These are phyloP conservation scores for Elsinoe arachidis DNA, from an alignment of 2,329 filamentous ascomycete genomes.

Conservation along the genomic window DNA sequence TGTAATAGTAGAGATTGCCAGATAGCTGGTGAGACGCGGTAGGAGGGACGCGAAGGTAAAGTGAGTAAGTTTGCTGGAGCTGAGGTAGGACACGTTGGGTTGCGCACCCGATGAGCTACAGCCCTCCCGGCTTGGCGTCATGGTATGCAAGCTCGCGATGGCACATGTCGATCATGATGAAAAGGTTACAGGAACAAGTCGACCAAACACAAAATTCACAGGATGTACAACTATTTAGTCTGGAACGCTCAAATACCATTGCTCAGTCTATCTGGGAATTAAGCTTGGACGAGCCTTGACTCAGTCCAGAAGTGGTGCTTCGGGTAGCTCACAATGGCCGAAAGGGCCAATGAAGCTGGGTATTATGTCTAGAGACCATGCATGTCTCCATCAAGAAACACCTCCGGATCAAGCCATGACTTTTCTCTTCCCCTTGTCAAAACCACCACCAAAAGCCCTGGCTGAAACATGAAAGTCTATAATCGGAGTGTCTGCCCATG, in stretches of 20 bases:
- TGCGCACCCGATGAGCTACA: background rate
- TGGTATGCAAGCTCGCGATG: background rate
- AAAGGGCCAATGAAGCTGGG: constrained; percentile 4
- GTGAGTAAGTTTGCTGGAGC: too few species aligned
- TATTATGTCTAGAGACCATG: background rate
- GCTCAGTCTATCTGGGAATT: constrained; percentile 8
- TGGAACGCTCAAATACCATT: background rate
- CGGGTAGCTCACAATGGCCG: background rate
- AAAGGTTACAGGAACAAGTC: background rate
- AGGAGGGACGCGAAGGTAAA: too few species aligned
- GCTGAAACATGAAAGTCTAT: constrained; percentile 10
- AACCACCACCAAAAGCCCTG: constrained; percentile 1
- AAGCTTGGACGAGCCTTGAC: background rate
- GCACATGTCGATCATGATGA: background rate
- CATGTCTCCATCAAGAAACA: background rate
- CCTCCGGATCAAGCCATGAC: constrained; percentile 8
- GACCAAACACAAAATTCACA: background rate
- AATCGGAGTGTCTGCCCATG: constrained; percentile 11
- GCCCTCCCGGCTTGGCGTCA: constrained; percentile 7
- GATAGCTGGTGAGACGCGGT: too few species aligned
- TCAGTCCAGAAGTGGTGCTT: constrained; percentile 9
- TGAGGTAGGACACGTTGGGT: background rate
- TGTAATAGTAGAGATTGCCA: too few species aligned
- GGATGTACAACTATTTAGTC: background rate
- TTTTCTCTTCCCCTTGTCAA: background rate